Base-by-base conservation (phyloP, 371 early-diverging fungal genomes). In the Syncephalastrum contaminatum region DNA sequence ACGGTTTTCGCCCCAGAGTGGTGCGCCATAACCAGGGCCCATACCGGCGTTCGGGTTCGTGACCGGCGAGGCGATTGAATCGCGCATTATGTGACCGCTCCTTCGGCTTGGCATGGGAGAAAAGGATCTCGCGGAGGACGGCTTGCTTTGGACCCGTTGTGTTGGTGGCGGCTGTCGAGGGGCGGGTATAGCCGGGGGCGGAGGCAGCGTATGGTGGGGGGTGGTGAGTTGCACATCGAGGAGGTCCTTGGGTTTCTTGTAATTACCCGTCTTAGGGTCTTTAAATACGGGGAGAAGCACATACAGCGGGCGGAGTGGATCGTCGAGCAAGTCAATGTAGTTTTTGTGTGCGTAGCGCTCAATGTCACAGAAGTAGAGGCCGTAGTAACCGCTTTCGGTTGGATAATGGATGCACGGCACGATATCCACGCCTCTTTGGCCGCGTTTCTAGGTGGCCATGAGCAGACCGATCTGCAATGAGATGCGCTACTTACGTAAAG, bases 321-420 rank as follows among this genome's bases (percentile, higher is more conserved):
- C 24, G 5, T 48, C 48, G 20, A 55, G 66, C 16, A 53, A 15
- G 24, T 59, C 53, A 1, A 72, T 57, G 21, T 43, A 60, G 0
- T 5, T 13, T 25, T 60, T 61, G 7, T 73, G 57, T 10, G 39
- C 56, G 47, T 75, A 77, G 0, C 51, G 25, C 1, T 58, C 20
- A 7, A 77, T 10, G 13, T 54, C 48, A 43, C 67, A 62, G 47
- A 72, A 80, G 40, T 60, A 67, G 0, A 80, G 43, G 0, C 64
- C 61, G 43, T 68, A 80, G 1, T 45, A n/a, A 0, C 42, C 51
- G 7, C 65, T 51, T 39, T 62, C 53, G 3, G 51, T 46, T 4
- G 76, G 74, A 43, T 77, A 73, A 60, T 75, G 73, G 14, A 80
- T 60, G 16, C 77, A 70, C 4, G 71, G 61, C 3, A 66, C 42